Base-by-base conservation (phyloP, 176 grass and related monocot species). In the Aegilops longissima region DNA sequence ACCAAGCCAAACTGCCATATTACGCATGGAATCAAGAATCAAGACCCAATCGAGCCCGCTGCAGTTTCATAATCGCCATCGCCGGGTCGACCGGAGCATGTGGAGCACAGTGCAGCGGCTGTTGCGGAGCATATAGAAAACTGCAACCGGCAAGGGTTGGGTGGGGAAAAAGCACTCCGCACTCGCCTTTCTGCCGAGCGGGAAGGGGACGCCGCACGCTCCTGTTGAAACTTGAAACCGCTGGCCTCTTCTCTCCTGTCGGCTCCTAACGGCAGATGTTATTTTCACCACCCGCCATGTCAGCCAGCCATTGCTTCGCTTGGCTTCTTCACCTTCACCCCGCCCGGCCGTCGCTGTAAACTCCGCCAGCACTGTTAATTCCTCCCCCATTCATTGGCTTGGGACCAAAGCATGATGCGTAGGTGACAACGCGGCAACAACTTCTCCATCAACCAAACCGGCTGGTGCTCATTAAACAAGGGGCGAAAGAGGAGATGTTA, bases 361-460 rank as follows among this genome's bases (percentile, higher is more conserved):
- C 54, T 21, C 54, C 54, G 21, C 54, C 54, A 21, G 54, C 54
- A 59, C 56, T 65, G 40, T 47, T 35, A 24, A 45, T 24, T 18
- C 7, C 24, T 5, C 25, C 9, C 25, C 6, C 78, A 25, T 0
- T 78, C 25, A 25, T 2, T 58, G 7, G 6, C 65, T 78, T 83
- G 20, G 35, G 20, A 38, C 14, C 25, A 4, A 83, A 78, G 73
- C 65, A 14, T 62, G 51, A 54, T 49, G 45, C 36, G 82, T 73
- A 80, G 66, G 61, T 66, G 67, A 80, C 56, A 51, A 9, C 66
- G 66, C 39, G 70, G 47, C 83, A 86, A 82, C 83, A 0, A 85
- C 69, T 59, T 6, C 69, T 85, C 82, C 82, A 76, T 67, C 77
- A 77, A 54, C 51, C 51, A 18, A 18, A 54, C 51, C 16, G 16